Conservation (phyloP, 169 alveolate genomes). For the Besnoitia besnoiti region DNA sequence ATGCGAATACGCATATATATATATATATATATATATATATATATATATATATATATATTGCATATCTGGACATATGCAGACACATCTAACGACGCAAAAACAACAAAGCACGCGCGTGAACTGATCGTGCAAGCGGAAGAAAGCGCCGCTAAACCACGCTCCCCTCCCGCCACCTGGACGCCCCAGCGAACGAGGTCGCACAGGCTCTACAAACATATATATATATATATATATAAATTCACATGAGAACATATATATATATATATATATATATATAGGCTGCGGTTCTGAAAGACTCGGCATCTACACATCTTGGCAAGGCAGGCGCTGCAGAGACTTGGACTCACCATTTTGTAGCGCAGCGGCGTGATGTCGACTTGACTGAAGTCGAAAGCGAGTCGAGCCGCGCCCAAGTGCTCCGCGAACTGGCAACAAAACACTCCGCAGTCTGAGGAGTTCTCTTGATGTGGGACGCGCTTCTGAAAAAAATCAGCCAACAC, state of each 20-base stretch:
- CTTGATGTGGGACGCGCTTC: constrained; percentile 58
- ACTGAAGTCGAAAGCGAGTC: constrained; percentile 79
- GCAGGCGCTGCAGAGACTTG: not conserved
- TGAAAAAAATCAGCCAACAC: not conserved
- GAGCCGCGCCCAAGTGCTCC: constrained; percentile 45
- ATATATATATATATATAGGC: not conserved
- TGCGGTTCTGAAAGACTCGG: not conserved
- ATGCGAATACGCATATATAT: not conserved
- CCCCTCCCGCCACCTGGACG: no score
- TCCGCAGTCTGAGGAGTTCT: constrained; percentile 55
- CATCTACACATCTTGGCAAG: not conserved
- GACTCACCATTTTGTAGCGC: constrained; percentile 76
- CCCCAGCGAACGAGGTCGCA: not conserved
- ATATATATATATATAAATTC: not conserved
- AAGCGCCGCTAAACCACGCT: no score
- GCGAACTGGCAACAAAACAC: constrained; percentile 56
- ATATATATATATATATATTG: not conserved
- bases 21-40: not conserved
- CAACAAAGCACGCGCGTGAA: no score
- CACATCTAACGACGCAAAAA: not conserved
- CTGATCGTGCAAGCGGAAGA: no score
- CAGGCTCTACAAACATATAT: not conserved
- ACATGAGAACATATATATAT: not conserved
- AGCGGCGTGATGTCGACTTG: constrained; percentile 75
- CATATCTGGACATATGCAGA: not conserved